These are phyloP conservation scores for Saccharomycopsis fibuligera DNA, from an alignment of 805 yeast species.

Conservation along the genomic window DNA sequence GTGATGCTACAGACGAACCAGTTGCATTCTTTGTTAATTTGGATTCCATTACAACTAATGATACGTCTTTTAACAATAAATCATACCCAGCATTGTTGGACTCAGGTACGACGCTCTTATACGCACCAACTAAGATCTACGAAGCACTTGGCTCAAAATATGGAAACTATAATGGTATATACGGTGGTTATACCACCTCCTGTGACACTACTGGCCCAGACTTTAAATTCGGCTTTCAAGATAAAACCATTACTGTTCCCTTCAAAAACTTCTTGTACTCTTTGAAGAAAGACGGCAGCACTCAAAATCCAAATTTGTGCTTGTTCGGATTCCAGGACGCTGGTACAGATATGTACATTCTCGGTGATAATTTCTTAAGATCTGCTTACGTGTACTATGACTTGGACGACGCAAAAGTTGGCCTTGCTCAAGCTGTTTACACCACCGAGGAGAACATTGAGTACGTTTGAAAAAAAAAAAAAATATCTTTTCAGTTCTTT, in stretches of 20 bases:
- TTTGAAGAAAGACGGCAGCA: slow-evolving; percentile 32
- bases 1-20: slow-evolving; percentile 52
- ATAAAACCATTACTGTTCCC: slow-evolving; percentile 27
- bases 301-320: slow-evolving; percentile 34
- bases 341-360: slow-evolving; percentile 33
- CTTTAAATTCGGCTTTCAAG: slow-evolving; percentile 45
- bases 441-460: too few species aligned
- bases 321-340: slow-evolving; percentile 36
- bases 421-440: slow-evolving; percentile 40
- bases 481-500: too few species aligned
- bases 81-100: slow-evolving; percentile 36
- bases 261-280: slow-evolving; percentile 22
- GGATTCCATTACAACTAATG: slow-evolving; percentile 38
- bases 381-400: slow-evolving; percentile 51
- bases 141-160: slow-evolving; percentile 27
- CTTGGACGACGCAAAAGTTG: slow-evolving; percentile 37
- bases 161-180: slow-evolving; percentile 29
- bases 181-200: slow-evolving; percentile 18
- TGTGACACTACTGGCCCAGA: slow-evolving; percentile 29
- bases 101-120: slow-evolving; percentile 39
- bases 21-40: slow-evolving; percentile 40
- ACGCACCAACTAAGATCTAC: slow-evolving; percentile 35
- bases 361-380: slow-evolving; percentile 51
- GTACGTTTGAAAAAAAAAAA: too few species aligned
- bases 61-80: slow-evolving; percentile 22